These are phyloP conservation scores for Fomitopsis serialis DNA, from an alignment of 768 basidiomycete species.

Conservation along the genomic window DNA sequence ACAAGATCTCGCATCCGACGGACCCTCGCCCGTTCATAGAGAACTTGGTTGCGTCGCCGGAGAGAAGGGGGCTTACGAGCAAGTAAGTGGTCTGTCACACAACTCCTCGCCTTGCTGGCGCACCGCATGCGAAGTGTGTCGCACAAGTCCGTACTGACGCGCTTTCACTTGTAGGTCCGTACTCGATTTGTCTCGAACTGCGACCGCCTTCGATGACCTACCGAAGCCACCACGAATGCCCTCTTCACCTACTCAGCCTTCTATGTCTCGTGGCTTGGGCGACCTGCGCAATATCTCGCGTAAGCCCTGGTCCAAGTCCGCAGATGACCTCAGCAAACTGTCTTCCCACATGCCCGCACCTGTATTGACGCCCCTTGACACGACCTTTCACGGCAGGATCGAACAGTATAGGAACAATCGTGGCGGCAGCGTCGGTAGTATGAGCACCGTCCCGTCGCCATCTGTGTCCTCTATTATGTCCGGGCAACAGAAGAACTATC, in stretches of 20 bases:
- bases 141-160: no score
- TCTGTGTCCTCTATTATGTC: slow-evolving; percentile 11
- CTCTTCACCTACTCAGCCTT: slow-evolving; percentile 27
- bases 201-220: slow-evolving; percentile 34
- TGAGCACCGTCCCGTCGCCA: slow-evolving; percentile 17
- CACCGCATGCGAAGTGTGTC: no score
- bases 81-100: slow-evolving; percentile 38
- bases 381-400: slow-evolving; percentile 55
- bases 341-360: slow-evolving; percentile 24
- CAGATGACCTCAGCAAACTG: slow-evolving; percentile 68
- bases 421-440: slow-evolving; percentile 38
- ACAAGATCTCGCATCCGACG: slow-evolving; percentile 81
- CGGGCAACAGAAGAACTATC: slow-evolving; percentile 19
- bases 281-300: slow-evolving; percentile 68
- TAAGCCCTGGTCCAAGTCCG: slow-evolving; percentile 75
- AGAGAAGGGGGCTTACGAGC: slow-evolving; percentile 29
- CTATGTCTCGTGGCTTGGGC: slow-evolving; percentile 39
- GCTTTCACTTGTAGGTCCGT: slow-evolving; percentile 44
- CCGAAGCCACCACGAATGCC: slow-evolving; percentile 19
- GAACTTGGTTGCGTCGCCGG: slow-evolving; percentile 41
- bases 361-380: slow-evolving; percentile 33
- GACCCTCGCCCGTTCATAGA: slow-evolving; percentile 72
- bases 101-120: no score
- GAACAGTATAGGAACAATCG: slow-evolving; percentile 62
- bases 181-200: slow-evolving; percentile 51